A percentile compares a stretch with the other conserved stretches of the same genome.
Evolutionary conservation across 2,329 filamentous ascomycete species (phyloP).

Genomic region (Phialocephala sp.): DNA sequence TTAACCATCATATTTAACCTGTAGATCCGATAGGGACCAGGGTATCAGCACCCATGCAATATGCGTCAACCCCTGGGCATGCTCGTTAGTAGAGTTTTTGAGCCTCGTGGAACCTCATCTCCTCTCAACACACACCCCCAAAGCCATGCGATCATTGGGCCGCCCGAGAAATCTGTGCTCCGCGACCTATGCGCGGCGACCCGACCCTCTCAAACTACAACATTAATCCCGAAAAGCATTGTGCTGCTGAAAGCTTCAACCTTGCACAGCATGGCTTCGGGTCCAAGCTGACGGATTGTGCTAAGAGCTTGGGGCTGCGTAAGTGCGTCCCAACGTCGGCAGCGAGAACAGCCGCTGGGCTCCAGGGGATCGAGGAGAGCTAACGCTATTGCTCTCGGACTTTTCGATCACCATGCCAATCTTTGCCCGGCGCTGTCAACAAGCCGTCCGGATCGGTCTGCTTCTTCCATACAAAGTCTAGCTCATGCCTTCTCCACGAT

Average conservation of each 20-base stretch:
- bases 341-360: neutral
- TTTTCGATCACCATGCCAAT: constrained; percentile 2
- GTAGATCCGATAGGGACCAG: neutral
- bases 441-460: neutral
- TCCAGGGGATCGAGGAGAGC: neutral
- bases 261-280: neutral
- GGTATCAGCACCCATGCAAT: neutral
- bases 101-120: neutral
- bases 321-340: neutral
- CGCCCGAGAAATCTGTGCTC: neutral
- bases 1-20: neutral
- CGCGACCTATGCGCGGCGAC: neutral
- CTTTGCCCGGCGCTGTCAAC: neutral
- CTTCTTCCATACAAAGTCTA: neutral
- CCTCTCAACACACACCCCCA: neutral
- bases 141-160: neutral
- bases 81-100: neutral
- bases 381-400: neutral
- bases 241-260: neutral
- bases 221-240: neutral
- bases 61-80: no score
- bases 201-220: neutral
- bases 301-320: neutral
- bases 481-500: neutral
- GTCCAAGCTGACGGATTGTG: neutral